Evolutionary conservation across 2,329 filamentous ascomycete species (phyloP), one percentile per base, ranked within the genome.

Genomic region (Botrytis pseudocinerea): DNA sequence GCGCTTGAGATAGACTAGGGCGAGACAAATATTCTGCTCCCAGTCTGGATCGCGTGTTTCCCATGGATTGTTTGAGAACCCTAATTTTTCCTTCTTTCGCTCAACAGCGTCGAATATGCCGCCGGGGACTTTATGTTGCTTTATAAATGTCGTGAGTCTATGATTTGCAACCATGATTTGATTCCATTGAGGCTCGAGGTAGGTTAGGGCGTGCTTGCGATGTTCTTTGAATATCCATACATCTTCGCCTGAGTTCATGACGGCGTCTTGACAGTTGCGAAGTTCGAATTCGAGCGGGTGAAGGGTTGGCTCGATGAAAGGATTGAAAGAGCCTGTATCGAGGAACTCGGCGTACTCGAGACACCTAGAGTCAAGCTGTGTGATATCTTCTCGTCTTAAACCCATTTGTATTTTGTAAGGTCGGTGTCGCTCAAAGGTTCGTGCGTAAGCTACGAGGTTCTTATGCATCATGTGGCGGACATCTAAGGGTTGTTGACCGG

Each of bases 211-310:
- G 14, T 44, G 61, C 22, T 44, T 40, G 25, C 68, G 51, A 32
- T 70, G 54, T 20, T 44, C 20, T n/a, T 70, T 63, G 18, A 70
- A 70, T n/a, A 8, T 38, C 22, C 38, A 38, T 16, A 44, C 40
- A 1, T n/a, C 25, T 18, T 46, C 28, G 28, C 57, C 28, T 20
- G 51, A 40, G 2, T 62, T 38, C 35, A 25, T 42, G 2, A 54
- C 20, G 7, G 64, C 44, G 5, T 60, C n/a, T 44, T 61, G 66
- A 20, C 60, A 54, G 7, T 25, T 12, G 42, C n/a, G 35, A 28
- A 74, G 66, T 6, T 20, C 46, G 40, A n/a, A 20, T 44, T 74
- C 73, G 25, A 74, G 40, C 42, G 73, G 73, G 14, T 74, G 73
- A 8, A 69, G 5, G 20, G 65, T 69, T 57, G 65, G 48, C 18